Evolutionary conservation across 805 yeast species (phyloP).

Genomic region (Candida nonsorbophila): DNA sequence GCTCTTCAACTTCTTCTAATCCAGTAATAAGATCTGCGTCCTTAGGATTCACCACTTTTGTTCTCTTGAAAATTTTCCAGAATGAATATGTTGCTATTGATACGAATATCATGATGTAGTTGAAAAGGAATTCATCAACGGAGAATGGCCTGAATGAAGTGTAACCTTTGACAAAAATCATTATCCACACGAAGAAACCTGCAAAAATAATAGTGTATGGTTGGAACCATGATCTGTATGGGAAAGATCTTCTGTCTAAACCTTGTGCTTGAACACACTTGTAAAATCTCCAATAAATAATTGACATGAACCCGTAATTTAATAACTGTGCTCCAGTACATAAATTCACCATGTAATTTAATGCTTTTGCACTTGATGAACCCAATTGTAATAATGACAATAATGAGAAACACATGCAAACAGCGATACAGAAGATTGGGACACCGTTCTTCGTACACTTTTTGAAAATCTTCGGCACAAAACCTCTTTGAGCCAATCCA

Average conservation of each 20-base stretch:
- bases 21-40: constrained; percentile 45
- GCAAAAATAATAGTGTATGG: constrained; percentile 33
- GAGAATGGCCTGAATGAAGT: constrained; percentile 67
- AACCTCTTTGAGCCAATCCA: constrained; percentile 15
- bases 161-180: constrained; percentile 62
- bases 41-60: constrained; percentile 33
- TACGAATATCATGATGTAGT: constrained; percentile 66
- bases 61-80: constrained; percentile 34
- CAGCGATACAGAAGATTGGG: constrained; percentile 23
- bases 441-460: constrained; percentile 12
- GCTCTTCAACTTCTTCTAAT: constrained; percentile 44
- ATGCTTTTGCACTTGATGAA: constrained; percentile 26
- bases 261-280: constrained; percentile 36
- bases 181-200: constrained; percentile 27
- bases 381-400: constrained; percentile 26
- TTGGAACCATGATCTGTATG: constrained; percentile 40
- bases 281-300: constrained; percentile 39
- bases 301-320: constrained; percentile 41
- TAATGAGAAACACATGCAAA: constrained; percentile 19
- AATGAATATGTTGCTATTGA: constrained; percentile 21
- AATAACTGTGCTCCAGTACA: constrained; percentile 44
- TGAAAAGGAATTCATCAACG: constrained; percentile 56
- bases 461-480: constrained; percentile 13
- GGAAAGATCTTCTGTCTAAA: constrained; percentile 30
- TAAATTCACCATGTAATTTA: constrained; percentile 42